phyloP scores from a whole-genome alignment of 257 asterid species.

The Lantana camara region DNA sequence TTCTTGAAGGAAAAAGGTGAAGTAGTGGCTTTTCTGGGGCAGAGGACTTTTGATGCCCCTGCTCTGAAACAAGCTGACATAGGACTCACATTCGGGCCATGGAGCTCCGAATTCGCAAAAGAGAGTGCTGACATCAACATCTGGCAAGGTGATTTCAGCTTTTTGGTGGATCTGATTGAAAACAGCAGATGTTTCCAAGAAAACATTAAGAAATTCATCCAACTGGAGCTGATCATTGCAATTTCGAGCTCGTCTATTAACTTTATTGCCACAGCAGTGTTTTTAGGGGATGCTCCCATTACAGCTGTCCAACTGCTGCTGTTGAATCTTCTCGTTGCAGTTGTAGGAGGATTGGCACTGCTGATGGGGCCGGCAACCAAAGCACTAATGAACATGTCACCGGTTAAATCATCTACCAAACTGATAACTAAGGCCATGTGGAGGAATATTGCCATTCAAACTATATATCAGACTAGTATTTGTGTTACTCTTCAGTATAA shows the following conservation, averaged over 20 bases:
- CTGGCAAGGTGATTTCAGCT: slow-evolving; percentile 7
- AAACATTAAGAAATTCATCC: slow-evolving; percentile 33
- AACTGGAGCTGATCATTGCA: slow-evolving; percentile 26
- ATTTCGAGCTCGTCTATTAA: slow-evolving; percentile 29
- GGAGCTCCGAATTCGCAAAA: slow-evolving; percentile 35
- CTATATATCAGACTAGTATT: slow-evolving; percentile 31
- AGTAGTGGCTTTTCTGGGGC: slow-evolving; percentile 39
- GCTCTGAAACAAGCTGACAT: slow-evolving; percentile 39
- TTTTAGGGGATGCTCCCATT: slow-evolving; percentile 31
- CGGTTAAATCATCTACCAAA: slow-evolving; percentile 1
- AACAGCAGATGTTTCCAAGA: slow-evolving; percentile 34
- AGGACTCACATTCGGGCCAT: slow-evolving; percentile 33
- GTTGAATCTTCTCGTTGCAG: slow-evolving; percentile 35
- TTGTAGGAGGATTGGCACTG: slow-evolving; percentile 37
- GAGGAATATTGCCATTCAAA: slow-evolving; percentile 37
- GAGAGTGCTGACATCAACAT: slow-evolving; percentile 26
- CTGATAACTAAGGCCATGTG: slow-evolving; percentile 35
- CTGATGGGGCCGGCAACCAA: slow-evolving; percentile 20
- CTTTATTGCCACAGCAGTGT: slow-evolving; percentile 19
- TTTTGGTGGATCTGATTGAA: slow-evolving; percentile 13
- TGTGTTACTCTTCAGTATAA: slow-evolving; percentile 28
- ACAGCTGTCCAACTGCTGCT: slow-evolving; percentile 32
- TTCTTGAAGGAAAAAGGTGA: slow-evolving; percentile 28
- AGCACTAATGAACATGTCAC: not conserved
- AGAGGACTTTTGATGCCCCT: slow-evolving; percentile 33